phyloP scores from a whole-genome alignment of 2,329 filamentous ascomycete species.

The Apiospora aurea region DNA sequence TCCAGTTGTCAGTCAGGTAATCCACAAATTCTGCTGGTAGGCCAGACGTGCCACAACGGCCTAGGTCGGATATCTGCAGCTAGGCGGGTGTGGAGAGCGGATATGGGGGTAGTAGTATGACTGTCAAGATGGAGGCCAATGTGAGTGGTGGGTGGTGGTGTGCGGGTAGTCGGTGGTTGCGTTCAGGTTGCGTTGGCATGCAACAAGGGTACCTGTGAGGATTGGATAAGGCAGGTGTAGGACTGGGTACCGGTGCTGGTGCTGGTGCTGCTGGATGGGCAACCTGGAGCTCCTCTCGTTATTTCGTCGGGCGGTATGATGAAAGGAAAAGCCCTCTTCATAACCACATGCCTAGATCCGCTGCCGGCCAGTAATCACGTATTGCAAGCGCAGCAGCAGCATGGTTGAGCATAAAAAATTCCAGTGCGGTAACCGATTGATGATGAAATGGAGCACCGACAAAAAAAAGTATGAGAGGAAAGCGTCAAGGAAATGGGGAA shows the following conservation, averaged over 20 bases:
- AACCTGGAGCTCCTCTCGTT: constrained; percentile 7
- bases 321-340: background rate
- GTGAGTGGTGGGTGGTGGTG: background rate
- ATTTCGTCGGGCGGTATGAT: background rate
- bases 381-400: constrained; percentile 5
- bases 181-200: constrained; percentile 18
- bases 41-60: constrained; percentile 16
- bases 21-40: background rate
- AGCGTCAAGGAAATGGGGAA: background rate
- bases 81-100: constrained; percentile 2
- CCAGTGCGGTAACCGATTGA: background rate
- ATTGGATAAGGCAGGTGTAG: background rate
- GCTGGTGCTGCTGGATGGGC: background rate
- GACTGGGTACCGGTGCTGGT: background rate
- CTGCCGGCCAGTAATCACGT: constrained; percentile 10
- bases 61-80: constrained; percentile 14
- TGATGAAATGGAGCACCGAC: background rate
- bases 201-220: constrained; percentile 15
- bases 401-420: background rate
- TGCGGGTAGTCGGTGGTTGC: constrained; percentile 13
- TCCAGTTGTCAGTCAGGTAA: constrained; percentile 14
- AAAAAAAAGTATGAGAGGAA: background rate
- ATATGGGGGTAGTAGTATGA: constrained; percentile 12
- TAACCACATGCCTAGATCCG: constrained; percentile 4
- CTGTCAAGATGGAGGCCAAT: background rate